These are phyloP conservation scores for Quercus alba DNA, from an alignment of 306 rosid species.

Conservation along the genomic window DNA sequence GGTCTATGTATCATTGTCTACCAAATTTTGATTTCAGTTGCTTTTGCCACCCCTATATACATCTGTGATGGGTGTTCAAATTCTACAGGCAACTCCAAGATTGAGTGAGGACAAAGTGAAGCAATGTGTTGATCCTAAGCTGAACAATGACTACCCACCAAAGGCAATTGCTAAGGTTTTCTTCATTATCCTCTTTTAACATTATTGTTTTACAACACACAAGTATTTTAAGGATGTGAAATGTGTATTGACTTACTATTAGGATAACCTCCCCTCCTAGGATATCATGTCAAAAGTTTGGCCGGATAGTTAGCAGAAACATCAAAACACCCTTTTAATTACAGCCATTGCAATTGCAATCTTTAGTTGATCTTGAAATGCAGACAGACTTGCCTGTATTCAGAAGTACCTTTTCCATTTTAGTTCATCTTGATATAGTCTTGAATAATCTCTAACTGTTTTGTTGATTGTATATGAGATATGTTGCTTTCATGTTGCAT, in stretches of 20 bases:
- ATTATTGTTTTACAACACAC: background rate
- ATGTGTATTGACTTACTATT: background rate
- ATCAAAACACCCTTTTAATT: background rate
- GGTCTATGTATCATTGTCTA: background rate
- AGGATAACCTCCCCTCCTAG: background rate
- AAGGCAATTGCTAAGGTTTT: constrained; percentile 95
- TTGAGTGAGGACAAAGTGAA: constrained; percentile 97
- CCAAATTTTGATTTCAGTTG: background rate
- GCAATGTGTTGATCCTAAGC: constrained; percentile 97
- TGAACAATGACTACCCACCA: constrained; percentile 86
- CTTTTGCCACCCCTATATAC: background rate
- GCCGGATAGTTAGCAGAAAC: background rate
- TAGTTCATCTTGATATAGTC: background rate
- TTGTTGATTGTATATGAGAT: background rate
- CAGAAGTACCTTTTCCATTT: too few species aligned
- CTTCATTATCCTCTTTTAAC: background rate
- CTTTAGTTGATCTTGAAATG: background rate
- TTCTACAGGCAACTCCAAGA: constrained; percentile 93
- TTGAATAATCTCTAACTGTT: background rate
- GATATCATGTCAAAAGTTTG: background rate
- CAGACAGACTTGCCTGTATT: background rate
- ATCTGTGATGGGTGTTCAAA: constrained; percentile 8
- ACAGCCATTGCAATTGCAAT: background rate
- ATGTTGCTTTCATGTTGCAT: background rate
- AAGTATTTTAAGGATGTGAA: background rate